A percentile compares a stretch with the other conserved stretches of the same genome.
Evolutionary conservation across 2,329 filamentous ascomycete genomes (phyloP).

Genomic region (Sclerotinia minor): DNA sequence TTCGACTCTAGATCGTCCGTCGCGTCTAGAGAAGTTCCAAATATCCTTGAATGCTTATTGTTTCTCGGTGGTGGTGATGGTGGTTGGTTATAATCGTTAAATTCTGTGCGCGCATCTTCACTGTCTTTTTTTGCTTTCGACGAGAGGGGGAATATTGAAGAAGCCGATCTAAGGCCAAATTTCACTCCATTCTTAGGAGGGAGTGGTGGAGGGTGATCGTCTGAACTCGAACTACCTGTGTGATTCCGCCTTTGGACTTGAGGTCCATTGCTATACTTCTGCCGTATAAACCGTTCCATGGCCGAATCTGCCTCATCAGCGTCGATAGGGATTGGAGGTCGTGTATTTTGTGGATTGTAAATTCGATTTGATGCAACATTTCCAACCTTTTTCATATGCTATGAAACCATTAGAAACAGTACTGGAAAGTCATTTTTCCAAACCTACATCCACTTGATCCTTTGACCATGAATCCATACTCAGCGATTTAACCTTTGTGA

Average conservation of each 20-base stretch:
- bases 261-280: conserved; percentile 76
- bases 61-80: conserved; percentile 37
- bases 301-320: conserved; percentile 88
- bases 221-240: conserved; percentile 50
- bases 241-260: conserved; percentile 49
- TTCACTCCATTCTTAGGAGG: conserved; percentile 60
- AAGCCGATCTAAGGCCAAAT: conserved; percentile 65
- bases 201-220: conserved; percentile 57
- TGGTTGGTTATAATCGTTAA: conserved; percentile 28
- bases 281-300: conserved; percentile 92
- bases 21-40: conserved; percentile 65
- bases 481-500: conserved; percentile 97
- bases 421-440: not conserved
- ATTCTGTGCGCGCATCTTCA: conserved; percentile 27
- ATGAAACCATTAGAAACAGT: conserved; percentile 30
- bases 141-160: conserved; percentile 51
- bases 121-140: conserved; percentile 49
- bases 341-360: conserved; percentile 84
- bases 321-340: conserved; percentile 83
- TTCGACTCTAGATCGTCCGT: conserved; percentile 70
- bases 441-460: conserved; percentile 88
- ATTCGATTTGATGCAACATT: conserved; percentile 82
- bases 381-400: conserved; percentile 94
- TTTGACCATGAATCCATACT: conserved; percentile 98
- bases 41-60: conserved; percentile 64